Base-by-base conservation (phyloP, 1,139 yeast genomes). In the Protomyces inouyei region DNA sequence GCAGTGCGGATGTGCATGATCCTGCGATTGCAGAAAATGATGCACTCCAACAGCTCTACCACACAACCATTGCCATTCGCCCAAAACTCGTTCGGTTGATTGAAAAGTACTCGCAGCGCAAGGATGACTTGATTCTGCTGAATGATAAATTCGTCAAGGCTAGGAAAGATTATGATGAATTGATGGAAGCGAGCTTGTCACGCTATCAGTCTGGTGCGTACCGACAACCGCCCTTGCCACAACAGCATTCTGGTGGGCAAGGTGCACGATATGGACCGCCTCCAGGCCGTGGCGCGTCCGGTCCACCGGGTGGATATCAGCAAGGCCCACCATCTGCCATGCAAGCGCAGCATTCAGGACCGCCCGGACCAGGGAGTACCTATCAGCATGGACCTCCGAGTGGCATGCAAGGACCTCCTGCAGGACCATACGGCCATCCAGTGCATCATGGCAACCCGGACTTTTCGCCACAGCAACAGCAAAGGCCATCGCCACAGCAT, bases 21-120 rank as follows among this genome's bases (percentile, higher is more conserved):
- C 73, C 76, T 10, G 55, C 72, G 59, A 75, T 82, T 67, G 82
- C 79, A 23, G 82, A 82, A 61, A 65, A 64, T 40, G 68, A 66
- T 5, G 63, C 64, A 6, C 28, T 66, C n/a, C 68, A 66, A 59
- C 38, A 74, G 52, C 75, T 88, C 67, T 90, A 89, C 73, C 87
- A 88, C 67, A 81, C 85, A 18, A 81, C 89, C 0, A 80, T 88
- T 32, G 85, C 93, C 1, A 78, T 88, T 65, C 83, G 95, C 66
- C 92, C 95, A 0, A 83, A 84, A 66, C 79, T 90, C 66, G 88
- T 89, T 9, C 83, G 83, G 70, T 76, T 84, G 70, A 86, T 90
- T 68, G 95, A 88, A 67, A 87, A 86, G 74, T 87, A 88, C 73
- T 80, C 89, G 46, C 82, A 81, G 56, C 81, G 90, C 69, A 86